phyloP scores from a whole-genome alignment of 1,284 basidiomycete genomes.

The Apiotrichum porosum region DNA sequence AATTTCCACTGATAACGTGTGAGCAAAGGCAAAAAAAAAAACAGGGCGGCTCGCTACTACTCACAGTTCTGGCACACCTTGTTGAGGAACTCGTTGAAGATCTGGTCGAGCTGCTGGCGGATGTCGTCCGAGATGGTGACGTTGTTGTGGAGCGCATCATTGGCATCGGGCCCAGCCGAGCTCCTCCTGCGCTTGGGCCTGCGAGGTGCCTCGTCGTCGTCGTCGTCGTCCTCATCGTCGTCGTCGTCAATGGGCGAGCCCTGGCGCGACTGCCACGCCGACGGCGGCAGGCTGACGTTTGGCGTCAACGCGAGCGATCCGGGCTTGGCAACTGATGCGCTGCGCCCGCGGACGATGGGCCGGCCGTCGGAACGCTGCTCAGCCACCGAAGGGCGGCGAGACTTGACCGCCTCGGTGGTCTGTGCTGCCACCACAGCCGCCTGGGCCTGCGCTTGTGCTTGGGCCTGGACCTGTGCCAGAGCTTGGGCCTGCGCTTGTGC shows the following conservation, averaged over 20 bases:
- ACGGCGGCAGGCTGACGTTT: conserved; percentile 36
- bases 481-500: conserved; percentile 8
- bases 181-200: conserved; percentile 37
- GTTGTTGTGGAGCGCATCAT: conserved; percentile 16
- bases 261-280: conserved; percentile 41
- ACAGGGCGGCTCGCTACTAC: too few relatives aligned
- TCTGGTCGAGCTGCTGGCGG: conserved; percentile 72
- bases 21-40: too few relatives aligned
- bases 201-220: conserved; percentile 31
- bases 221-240: conserved; percentile 37
- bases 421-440: neutral
- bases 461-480: conserved; percentile 5
- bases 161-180: conserved; percentile 25
- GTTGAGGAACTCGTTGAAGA: conserved; percentile 88
- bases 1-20: conserved; percentile 85
- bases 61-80: conserved; percentile 83
- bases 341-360: conserved; percentile 36
- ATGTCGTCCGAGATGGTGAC: conserved; percentile 58
- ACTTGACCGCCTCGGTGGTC: conserved; percentile 4
- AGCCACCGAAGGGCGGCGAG: conserved; percentile 8
- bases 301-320: conserved; percentile 20
- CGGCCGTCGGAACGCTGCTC: conserved; percentile 38
- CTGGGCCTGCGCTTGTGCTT: conserved; percentile 1
- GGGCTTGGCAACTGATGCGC: conserved; percentile 34
- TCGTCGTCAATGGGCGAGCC: conserved; percentile 33